Conservation (phyloP, 1,139 yeast species). For the Pichia inconspicua region DNA sequence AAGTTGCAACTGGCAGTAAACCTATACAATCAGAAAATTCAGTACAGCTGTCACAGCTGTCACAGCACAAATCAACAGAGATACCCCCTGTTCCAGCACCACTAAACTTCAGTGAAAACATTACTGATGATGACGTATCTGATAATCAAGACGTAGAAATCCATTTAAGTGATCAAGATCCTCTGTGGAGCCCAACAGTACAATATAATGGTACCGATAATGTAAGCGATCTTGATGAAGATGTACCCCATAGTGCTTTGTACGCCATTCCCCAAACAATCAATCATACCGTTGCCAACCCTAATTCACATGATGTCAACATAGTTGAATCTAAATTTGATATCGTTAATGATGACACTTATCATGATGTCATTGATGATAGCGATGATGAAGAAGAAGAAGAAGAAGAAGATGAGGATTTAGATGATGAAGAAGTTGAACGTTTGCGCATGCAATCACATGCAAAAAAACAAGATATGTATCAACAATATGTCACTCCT, state of each 20-base stretch:
- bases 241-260: neutral
- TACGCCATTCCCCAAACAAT: neutral
- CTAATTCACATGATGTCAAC: neutral
- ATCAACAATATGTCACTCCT: neutral
- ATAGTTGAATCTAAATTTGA: neutral
- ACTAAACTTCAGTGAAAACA: neutral
- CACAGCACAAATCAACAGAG: neutral
- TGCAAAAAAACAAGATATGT: constrained; percentile 6
- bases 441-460: constrained; percentile 6
- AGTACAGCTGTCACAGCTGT: neutral
- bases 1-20: neutral
- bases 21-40: neutral
- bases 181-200: neutral
- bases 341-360: constrained; percentile 11
- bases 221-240: neutral
- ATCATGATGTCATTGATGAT: constrained; percentile 13
- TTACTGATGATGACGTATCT: neutral
- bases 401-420: constrained; percentile 14
- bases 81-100: neutral
- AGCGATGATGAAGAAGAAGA: constrained; percentile 13
- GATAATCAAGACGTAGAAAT: neutral
- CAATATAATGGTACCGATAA: neutral
- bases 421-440: constrained; percentile 12
- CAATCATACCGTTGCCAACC: neutral
- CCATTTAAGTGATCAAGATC: neutral